These are phyloP conservation scores for Blastobotrys proliferans DNA, from an alignment of 1,139 yeast genomes.

Conservation along the genomic window DNA sequence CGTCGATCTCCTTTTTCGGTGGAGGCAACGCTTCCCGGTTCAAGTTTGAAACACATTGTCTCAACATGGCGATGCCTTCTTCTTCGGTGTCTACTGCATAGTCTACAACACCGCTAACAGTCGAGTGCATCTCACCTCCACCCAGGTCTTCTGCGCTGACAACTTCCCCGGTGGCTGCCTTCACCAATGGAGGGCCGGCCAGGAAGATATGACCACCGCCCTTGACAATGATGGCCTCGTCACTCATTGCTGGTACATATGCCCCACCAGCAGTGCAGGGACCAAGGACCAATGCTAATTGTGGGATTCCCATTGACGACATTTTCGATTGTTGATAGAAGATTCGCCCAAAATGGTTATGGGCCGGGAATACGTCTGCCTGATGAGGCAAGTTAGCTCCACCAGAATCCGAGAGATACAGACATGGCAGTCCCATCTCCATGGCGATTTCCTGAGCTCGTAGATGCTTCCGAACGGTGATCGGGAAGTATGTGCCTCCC, in stretches of 20 bases:
- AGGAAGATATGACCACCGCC: constrained; percentile 36
- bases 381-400: constrained; percentile 38
- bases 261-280: constrained; percentile 41
- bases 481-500: constrained; percentile 38
- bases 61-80: constrained; percentile 33
- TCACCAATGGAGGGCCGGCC: constrained; percentile 38
- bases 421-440: constrained; percentile 34
- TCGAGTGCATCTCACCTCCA: constrained; percentile 37
- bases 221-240: constrained; percentile 35
- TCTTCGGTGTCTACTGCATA: constrained; percentile 35
- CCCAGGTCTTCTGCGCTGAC: constrained; percentile 36
- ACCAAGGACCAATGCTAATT: constrained; percentile 35
- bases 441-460: constrained; percentile 36
- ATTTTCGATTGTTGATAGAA: constrained; percentile 35
- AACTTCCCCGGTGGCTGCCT: constrained; percentile 38
- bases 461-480: constrained; percentile 35
- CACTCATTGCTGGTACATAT: constrained; percentile 38
- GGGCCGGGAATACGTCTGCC: constrained; percentile 37
- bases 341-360: constrained; percentile 36
- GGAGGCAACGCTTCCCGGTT: constrained; percentile 18
- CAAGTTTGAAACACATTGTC: constrained; percentile 32
- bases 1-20: constrained; percentile 21
- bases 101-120: constrained; percentile 35
- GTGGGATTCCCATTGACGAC: constrained; percentile 35
- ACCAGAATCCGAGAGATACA: constrained; percentile 36